phyloP scores from a whole-genome alignment of 257 asterid species.

The Fraxinus americana region DNA sequence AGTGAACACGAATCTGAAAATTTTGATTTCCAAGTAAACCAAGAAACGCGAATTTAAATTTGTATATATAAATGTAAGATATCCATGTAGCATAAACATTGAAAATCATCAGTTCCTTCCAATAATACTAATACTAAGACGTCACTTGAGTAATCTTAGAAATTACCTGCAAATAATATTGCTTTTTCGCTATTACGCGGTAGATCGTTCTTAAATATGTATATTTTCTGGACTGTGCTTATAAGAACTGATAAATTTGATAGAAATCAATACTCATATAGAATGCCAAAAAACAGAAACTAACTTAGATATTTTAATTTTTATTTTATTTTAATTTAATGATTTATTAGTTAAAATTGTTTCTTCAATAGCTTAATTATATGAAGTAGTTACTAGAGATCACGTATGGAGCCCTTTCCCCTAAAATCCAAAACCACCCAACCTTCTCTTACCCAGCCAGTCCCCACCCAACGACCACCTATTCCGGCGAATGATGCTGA shows the following conservation, averaged over 20 bases:
- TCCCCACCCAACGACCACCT: too few species aligned
- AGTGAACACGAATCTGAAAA: background rate
- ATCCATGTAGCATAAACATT: background rate
- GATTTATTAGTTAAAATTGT: too few species aligned
- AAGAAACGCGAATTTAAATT: conserved; percentile 1
- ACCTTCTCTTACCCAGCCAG: too few species aligned
- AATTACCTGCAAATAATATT: background rate
- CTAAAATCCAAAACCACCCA: too few species aligned
- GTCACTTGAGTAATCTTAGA: background rate
- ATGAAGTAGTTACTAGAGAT: too few species aligned
- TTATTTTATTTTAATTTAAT: too few species aligned
- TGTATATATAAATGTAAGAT: background rate
- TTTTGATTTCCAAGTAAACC: conserved; percentile 1
- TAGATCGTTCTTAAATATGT: background rate
- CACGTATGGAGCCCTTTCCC: too few species aligned
- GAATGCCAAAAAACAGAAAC: background rate
- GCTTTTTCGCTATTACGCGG: background rate
- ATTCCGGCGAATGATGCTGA: too few species aligned
- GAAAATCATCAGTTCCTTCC: conserved; percentile 10
- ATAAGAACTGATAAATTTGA: background rate
- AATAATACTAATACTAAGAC: background rate
- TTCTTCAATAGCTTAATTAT: too few species aligned
- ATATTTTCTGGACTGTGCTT: background rate
- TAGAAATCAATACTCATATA: background rate
- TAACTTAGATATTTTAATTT: background rate